Conservation (phyloP, 306 rosid species). For the Cicer chorassanicum region DNA sequence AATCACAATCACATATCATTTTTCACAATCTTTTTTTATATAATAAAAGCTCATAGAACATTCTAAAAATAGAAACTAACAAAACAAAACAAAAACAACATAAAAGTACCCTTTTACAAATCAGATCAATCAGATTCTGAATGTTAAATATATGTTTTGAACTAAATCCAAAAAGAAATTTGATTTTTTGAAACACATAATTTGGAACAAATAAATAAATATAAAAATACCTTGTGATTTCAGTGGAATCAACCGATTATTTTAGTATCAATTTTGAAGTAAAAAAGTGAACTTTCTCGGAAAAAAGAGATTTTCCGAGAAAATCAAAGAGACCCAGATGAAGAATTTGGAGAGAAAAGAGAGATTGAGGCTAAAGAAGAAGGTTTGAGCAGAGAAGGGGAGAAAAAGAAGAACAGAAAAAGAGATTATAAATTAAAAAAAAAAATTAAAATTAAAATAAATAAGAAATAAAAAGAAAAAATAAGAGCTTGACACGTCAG, state of each 20-base stretch:
- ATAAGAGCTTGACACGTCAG: slow-evolving; percentile 58
- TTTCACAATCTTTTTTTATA: slow-evolving; percentile 14
- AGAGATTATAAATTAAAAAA: slow-evolving; percentile 45
- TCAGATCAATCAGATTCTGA: slow-evolving; percentile 57
- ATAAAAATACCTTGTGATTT: slow-evolving; percentile 43
- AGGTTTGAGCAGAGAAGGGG: slow-evolving; percentile 31
- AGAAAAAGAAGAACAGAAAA: slow-evolving; percentile 19
- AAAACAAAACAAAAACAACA: neutral
- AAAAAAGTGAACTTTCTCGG: slow-evolving; percentile 39
- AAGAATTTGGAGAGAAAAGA: slow-evolving; percentile 28
- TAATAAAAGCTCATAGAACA: slow-evolving; percentile 10
- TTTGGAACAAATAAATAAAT: neutral
- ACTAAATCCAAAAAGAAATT: slow-evolving; percentile 28
- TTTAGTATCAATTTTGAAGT: neutral
- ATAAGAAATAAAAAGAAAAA: slow-evolving; percentile 22
- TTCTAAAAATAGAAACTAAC: neutral
- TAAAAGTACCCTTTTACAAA: slow-evolving; percentile 4
- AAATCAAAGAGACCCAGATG: slow-evolving; percentile 44
- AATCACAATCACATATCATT: slow-evolving; percentile 36
- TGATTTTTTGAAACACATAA: neutral
- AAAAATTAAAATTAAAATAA: slow-evolving; percentile 5
- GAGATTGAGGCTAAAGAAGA: slow-evolving; percentile 31
- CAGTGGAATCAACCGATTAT: slow-evolving; percentile 38
- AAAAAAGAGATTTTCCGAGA: slow-evolving; percentile 41
- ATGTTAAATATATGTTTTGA: slow-evolving; percentile 25